phyloP scores from a whole-genome alignment of 2,329 filamentous ascomycete species.

The Bretziella fagacearum region DNA sequence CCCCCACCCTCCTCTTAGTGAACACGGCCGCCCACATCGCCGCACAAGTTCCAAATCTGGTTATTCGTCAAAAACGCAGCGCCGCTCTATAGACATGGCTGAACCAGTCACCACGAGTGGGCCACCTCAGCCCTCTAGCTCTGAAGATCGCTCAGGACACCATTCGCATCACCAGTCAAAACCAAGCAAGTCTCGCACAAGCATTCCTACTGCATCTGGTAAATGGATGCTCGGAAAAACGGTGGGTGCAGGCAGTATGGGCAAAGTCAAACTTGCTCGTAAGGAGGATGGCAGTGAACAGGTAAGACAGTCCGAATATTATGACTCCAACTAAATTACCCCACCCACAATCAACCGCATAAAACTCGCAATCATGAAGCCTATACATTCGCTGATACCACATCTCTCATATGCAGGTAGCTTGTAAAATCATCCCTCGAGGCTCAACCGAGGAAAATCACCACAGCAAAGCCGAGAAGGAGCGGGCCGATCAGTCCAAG shows the following conservation, averaged over 20 bases:
- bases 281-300: constrained; percentile 83
- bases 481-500: constrained; percentile 88
- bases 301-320: constrained; percentile 36
- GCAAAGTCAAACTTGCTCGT: constrained; percentile 90
- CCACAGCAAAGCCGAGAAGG: constrained; percentile 52
- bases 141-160: constrained; percentile 8
- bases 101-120: constrained; percentile 8
- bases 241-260: constrained; percentile 95
- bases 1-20: constrained; percentile 13
- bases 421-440: constrained; percentile 91
- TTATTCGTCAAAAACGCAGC: constrained; percentile 7
- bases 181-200: constrained; percentile 49
- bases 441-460: constrained; percentile 76
- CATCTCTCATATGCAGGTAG: constrained; percentile 43
- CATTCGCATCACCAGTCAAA: constrained; percentile 20
- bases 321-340: too few species aligned
- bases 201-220: constrained; percentile 76
- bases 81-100: constrained; percentile 11
- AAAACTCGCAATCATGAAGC: too few species aligned
- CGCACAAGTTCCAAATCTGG: constrained; percentile 12
- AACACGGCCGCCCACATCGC: constrained; percentile 15
- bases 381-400: too few species aligned
- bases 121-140: background rate
- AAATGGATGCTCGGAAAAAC: constrained; percentile 95
- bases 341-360: background rate